Evolutionary conservation across 163 green algal genomes (phyloP).

Genomic region (Picocystis sp.): DNA sequence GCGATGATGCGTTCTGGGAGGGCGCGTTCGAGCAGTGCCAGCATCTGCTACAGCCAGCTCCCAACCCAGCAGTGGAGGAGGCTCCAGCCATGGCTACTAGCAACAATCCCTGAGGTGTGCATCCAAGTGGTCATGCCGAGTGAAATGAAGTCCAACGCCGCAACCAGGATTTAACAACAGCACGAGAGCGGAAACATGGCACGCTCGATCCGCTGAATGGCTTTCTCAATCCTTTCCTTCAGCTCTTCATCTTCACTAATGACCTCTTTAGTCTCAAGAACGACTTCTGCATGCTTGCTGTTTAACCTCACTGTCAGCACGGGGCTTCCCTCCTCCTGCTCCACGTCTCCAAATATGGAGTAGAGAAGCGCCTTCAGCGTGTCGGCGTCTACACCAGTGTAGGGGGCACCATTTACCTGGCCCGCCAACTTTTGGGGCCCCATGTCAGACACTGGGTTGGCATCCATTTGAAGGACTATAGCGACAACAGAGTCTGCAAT

Average conservation of each 20-base stretch:
- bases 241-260: constrained; percentile 19
- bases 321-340: constrained; percentile 10
- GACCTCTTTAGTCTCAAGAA: constrained; percentile 11
- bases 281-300: constrained; percentile 6
- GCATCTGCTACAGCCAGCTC: too few relatives aligned
- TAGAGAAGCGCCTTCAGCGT: constrained; percentile 8
- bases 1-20: too few relatives aligned
- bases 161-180: neutral
- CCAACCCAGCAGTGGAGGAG: too few relatives aligned
- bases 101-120: too few relatives aligned
- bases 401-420: constrained; percentile 5
- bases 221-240: constrained; percentile 10
- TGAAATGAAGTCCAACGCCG: neutral
- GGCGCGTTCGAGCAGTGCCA: too few relatives aligned
- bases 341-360: constrained; percentile 20
- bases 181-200: constrained; percentile 13
- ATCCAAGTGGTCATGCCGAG: too few relatives aligned
- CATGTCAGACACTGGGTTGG: constrained; percentile 3
- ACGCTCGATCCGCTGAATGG: constrained; percentile 17
- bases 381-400: neutral
- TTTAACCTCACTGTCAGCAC: constrained; percentile 13
- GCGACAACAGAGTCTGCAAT: constrained; percentile 73
- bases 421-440: neutral
- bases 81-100: too few relatives aligned
- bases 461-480: constrained; percentile 47